Evolutionary conservation across 1,284 basidiomycete genomes (phyloP), one percentile per base, ranked within the genome.

Genomic region (Irpex sp.): DNA sequence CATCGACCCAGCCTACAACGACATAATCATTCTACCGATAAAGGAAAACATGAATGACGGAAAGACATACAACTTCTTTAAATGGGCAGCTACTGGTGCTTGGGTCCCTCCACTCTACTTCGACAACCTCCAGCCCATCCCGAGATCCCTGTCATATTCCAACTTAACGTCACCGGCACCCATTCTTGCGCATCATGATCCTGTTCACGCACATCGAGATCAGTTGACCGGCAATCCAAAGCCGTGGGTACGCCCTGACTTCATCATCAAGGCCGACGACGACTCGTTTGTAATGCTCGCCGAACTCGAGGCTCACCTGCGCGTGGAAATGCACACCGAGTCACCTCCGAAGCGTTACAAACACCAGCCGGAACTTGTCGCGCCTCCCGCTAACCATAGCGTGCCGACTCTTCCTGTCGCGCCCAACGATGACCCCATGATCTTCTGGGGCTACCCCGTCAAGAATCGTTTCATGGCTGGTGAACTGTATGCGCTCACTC

Each of bases 381-480:
- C 60, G 26, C 62, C 63, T 9, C 63, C 61, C 5, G 61, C 62
- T 5, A 61, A 17, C 50, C 58, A 1, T 49, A 49, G 47, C 55
- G 63, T 51, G 26, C 19, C 65, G 46, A 33, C 54, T 39, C 33
- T 59, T 50, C 33, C 62, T 58, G 46, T 61, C 37, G 35, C 58
- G 36, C 61, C 63, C 13, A 60, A 62, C 21, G 76, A 82, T 37
- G 91, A 95, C 71, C 89, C 87, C 1, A 77, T 94, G 66, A 87
- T 95, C 17, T 96, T 95, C 75, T 98, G 95, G 94, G 95, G 95
- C 3, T 97, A 98, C 75, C 87, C 98, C 39, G 92, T 98, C 55
- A 95, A 94, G 67, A 93, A 96, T 71, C 81, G 81, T 61, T 98
- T 98, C 78, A 98, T 99, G 96, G 97, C 88, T 3, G 97, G 97